These are phyloP conservation scores for Neurospora sp. DNA, from an alignment of 495 filamentous ascomycete genomes.

Conservation along the genomic window DNA sequence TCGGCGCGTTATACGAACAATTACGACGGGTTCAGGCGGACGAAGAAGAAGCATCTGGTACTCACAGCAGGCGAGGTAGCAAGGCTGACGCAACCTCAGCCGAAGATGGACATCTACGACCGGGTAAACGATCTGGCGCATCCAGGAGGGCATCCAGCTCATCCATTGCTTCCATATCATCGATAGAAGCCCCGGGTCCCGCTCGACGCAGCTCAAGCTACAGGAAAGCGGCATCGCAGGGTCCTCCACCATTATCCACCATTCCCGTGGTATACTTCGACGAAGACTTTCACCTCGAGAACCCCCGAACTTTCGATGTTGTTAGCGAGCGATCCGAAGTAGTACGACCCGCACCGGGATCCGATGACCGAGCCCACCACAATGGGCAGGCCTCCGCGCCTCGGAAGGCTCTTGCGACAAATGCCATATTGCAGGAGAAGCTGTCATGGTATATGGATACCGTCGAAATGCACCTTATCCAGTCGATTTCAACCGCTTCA, in stretches of 20 bases:
- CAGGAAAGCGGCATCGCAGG: conserved; percentile 44
- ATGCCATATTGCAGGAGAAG: conserved; percentile 98
- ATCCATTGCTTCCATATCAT: conserved; percentile 37
- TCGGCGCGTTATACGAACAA: conserved; percentile 72
- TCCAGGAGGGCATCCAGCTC: conserved; percentile 36
- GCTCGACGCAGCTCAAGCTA: conserved; percentile 43
- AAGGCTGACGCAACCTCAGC: conserved; percentile 38
- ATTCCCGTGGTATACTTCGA: conserved; percentile 94
- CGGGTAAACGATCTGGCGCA: conserved; percentile 29
- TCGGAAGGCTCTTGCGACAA: conserved; percentile 85
- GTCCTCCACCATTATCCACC: conserved; percentile 76
- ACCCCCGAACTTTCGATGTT: conserved; percentile 91
- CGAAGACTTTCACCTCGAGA: conserved; percentile 89
- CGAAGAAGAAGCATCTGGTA: conserved; percentile 44
- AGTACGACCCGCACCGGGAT: conserved; percentile 53
- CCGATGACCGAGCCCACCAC: conserved; percentile 42
- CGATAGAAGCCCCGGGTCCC: conserved; percentile 37
- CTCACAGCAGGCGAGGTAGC: conserved; percentile 32
- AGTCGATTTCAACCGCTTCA: conserved; percentile 88
- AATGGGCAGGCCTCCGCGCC: conserved; percentile 58
- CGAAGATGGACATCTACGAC: conserved; percentile 37
- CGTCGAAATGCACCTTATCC: conserved; percentile 93
- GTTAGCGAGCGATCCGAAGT: conserved; percentile 95
- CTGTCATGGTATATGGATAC: conserved; percentile 99
- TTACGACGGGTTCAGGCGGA: conserved; percentile 65